phyloP scores from a whole-genome alignment of 2,329 filamentous ascomycete genomes.

The Colletotrichum salicis region DNA sequence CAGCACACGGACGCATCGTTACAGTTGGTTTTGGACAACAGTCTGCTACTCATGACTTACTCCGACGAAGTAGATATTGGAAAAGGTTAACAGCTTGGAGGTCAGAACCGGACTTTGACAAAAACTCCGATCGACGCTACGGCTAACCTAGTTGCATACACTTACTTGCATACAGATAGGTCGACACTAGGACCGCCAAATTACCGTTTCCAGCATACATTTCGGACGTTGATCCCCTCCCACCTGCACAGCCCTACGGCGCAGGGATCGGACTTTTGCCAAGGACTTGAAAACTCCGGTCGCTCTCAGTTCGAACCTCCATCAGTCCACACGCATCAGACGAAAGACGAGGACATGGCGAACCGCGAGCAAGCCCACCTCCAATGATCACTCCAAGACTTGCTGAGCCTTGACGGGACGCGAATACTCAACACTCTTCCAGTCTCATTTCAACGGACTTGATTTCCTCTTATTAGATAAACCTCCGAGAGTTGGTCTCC shows the following conservation, averaged over 20 bases:
- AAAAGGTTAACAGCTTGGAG: neutral
- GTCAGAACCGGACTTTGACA: neutral
- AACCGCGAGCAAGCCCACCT: no score
- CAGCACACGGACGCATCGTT: neutral
- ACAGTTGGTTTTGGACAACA: neutral
- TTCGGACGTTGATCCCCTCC: neutral
- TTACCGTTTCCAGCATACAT: neutral
- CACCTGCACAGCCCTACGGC: neutral
- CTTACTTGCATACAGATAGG: neutral
- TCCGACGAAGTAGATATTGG: no score
- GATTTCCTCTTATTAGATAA: neutral
- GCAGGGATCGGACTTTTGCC: conserved; percentile 4
- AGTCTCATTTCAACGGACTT: neutral
- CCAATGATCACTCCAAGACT: neutral
- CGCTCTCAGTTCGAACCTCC: neutral
- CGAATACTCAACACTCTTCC: neutral
- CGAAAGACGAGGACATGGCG: neutral
- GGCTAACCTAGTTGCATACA: neutral
- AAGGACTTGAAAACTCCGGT: neutral
- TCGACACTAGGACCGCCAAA: neutral
- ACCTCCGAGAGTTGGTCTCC: neutral
- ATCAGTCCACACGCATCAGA: neutral
- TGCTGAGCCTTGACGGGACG: neutral
- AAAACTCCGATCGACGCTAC: neutral
- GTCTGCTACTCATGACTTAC: neutral